Evolutionary conservation across 305 asterid species (phyloP).

Genomic region (Rubia tinctorum): DNA sequence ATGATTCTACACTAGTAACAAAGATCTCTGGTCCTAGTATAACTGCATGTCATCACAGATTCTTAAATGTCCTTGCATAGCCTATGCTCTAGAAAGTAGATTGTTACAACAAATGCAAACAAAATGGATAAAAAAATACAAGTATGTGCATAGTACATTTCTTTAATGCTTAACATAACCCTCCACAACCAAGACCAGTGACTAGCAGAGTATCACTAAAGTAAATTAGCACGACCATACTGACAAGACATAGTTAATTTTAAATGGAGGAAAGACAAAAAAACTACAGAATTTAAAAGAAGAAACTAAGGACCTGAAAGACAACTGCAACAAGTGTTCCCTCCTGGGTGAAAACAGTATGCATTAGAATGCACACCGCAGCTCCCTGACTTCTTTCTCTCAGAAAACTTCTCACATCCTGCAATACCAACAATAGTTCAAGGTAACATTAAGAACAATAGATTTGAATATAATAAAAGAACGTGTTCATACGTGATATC

Average conservation of each 20-base stretch:
- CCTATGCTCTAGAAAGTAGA: neutral
- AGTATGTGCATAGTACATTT: neutral
- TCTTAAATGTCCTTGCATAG: neutral
- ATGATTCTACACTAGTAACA: neutral
- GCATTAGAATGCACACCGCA: constrained; percentile 53
- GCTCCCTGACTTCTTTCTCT: constrained; percentile 46
- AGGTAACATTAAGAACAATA: constrained; percentile 17
- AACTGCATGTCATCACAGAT: neutral
- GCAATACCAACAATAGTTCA: constrained; percentile 34
- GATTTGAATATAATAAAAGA: neutral
- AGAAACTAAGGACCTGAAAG: constrained; percentile 36
- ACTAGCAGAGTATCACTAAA: neutral
- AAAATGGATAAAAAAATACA: neutral
- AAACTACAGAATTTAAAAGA: neutral
- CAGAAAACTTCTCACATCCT: constrained; percentile 53
- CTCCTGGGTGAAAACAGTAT: constrained; percentile 55
- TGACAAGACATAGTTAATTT: neutral
- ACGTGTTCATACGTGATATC: constrained; percentile 6
- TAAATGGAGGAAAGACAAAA: neutral
- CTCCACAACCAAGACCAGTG: constrained; percentile 1
- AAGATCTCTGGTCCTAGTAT: neutral
- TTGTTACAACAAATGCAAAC: neutral
- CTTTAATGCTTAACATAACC: neutral
- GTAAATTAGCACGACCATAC: neutral
- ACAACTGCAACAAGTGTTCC: constrained; percentile 51